Evolutionary conservation across 306 rosid genomes (phyloP).

Genomic region (Herpetospermum pedunculosum): DNA sequence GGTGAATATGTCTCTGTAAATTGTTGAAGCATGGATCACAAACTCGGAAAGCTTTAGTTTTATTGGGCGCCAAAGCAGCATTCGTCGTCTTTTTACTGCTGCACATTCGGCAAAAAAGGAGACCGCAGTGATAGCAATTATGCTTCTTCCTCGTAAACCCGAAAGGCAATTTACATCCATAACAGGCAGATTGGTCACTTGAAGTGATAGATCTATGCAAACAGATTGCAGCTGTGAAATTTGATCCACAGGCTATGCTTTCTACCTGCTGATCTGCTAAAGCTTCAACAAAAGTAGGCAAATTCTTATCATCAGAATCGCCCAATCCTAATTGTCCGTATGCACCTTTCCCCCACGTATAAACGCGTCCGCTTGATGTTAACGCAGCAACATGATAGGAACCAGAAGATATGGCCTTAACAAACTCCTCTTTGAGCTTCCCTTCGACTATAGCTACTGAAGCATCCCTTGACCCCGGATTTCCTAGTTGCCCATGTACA

Average conservation of each 20-base stretch:
- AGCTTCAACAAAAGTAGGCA: conserved; percentile 56
- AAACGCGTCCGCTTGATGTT: conserved; percentile 52
- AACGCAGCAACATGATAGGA: conserved; percentile 60
- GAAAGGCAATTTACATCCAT: conserved; percentile 61
- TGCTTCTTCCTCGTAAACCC: conserved; percentile 79
- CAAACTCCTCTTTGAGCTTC: conserved; percentile 63
- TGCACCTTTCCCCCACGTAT: conserved; percentile 71
- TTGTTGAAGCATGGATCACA: conserved; percentile 60
- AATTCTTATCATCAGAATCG: conserved; percentile 43
- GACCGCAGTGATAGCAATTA: conserved; percentile 79
- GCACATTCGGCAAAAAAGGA: conserved; percentile 54
- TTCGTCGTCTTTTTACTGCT: conserved; percentile 43
- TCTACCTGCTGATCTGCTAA: conserved; percentile 51
- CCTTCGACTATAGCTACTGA: conserved; percentile 52
- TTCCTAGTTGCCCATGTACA: conserved; percentile 63
- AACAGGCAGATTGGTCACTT: conserved; percentile 56
- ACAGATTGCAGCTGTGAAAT: conserved; percentile 67
- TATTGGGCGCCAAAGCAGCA: conserved; percentile 64
- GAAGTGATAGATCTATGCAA: conserved; percentile 61
- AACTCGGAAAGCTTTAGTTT: conserved; percentile 61
- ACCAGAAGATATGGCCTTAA: conserved; percentile 52
- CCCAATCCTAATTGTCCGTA: conserved; percentile 76
- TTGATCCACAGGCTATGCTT: conserved; percentile 61
- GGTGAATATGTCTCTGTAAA: conserved; percentile 24
- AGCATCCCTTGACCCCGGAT: conserved; percentile 42